Base-by-base conservation (phyloP, 2,329 filamentous ascomycete species). In the Nigrospora oryzae region DNA sequence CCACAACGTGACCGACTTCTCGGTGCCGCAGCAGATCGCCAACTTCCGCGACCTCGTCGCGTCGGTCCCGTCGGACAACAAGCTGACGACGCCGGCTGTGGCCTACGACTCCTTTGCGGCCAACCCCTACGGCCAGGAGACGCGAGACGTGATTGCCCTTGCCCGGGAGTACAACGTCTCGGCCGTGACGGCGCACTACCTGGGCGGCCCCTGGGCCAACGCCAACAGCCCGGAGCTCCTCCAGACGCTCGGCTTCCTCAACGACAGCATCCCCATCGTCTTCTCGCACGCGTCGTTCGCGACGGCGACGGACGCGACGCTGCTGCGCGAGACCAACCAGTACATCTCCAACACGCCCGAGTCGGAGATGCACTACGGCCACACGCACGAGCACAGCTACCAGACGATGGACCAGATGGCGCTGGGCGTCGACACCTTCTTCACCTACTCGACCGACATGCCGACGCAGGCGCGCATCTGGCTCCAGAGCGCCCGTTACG, bases 311-410 rank as follows among this genome's bases (percentile, higher is more conserved):
- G 67, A 70, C 13, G 61, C 62, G 1, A 43, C 57, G 2, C 61
- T 75, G 0, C 65, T 80, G 1, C 70, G 72, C 11, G 47, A 57
- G 0, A 66, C 66, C 2, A 72, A 79, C 56, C 69, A 78, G 42
- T 72, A 73, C 58, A 58, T 81, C 36, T 75, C 74, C 42, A 75
- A 75, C 46, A 80, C 77, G 0, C 74, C 75, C 2, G 78, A 81
- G 52, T 76, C 73, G 0, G 77, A 81, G 52, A 71, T 77, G 65
- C 74, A 78, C 54, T 79, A 71, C 56, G 76, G 77, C n/a, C 73
- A 77, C 51, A 63, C 60, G 0, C 72, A 79, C 46, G 63, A 65
- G 1, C 53, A 58, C 34, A 64, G 61, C 15, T 63, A 71, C 43
- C 54, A 63, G 10, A 61, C 71, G 28, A 66, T 66, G 28, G 75